Base-by-base conservation (phyloP, 805 yeast species). In the Wickerhamomyces ciferrii region DNA sequence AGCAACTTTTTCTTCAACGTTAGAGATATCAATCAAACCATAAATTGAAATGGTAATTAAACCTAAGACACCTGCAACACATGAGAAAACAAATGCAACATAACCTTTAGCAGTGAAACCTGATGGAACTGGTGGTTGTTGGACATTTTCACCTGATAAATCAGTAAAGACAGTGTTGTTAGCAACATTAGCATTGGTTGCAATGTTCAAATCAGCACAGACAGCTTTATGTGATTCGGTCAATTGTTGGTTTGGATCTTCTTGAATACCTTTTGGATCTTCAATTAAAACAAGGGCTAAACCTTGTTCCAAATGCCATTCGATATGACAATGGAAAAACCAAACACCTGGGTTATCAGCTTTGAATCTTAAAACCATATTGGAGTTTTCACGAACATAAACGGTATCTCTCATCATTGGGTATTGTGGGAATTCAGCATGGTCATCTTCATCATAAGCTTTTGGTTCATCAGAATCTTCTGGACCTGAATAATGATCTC, bases 251-350 rank as follows among this genome's bases (percentile, higher is more conserved):
- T 67, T 48, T 46, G 68, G 56, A 47, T 72, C 70, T 18, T 65
- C 66, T 65, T 83, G 88, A 43, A 92, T 73, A 47, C 75, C 74
- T 11, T 65, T 55, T 25, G 99, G 99, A 46, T 89, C 96, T 70
- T 92, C 99, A 45, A 92, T 70, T 39, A 94, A 70, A 11, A 75
- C 72, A 46, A 90, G 58, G 13, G 96, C 96, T 58, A 92, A 77
- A 61, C 99, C 99, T 73, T 94, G 98, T 60, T 83, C 77, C 74
- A 92, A 78, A 72, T 94, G 99, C 99, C 99, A 92, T 66, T 94
- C 98, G 60, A 94, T 86, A 66, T 92, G 99, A 70, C 99, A 92
- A 72, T 92, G 99, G 95, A 94, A 94, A 67, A 83, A 79, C 99
- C 98, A 92, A 39, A 91, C 91, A 72, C 99, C 99, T 29, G 98